These are phyloP conservation scores for Candida orba DNA, from an alignment of 805 yeast genomes.

Conservation along the genomic window DNA sequence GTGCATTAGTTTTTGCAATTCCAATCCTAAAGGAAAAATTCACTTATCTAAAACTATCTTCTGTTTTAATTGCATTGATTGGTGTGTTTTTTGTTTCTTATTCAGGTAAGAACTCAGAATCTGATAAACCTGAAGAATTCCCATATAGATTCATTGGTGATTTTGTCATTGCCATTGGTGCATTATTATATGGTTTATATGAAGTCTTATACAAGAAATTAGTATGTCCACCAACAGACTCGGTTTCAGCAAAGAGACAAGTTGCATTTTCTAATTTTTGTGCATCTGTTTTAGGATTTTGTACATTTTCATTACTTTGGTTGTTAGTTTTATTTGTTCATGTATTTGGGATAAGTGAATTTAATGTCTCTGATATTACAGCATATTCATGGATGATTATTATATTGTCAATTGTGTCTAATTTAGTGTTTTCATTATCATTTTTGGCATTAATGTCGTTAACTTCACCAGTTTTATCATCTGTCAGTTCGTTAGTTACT, in stretches of 20 bases:
- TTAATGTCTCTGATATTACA: constrained; percentile 37
- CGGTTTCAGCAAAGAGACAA: constrained; percentile 59
- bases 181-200: constrained; percentile 71
- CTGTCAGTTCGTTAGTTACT: constrained; percentile 62
- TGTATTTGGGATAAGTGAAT: constrained; percentile 47
- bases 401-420: constrained; percentile 48
- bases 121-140: constrained; percentile 21
- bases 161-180: constrained; percentile 62
- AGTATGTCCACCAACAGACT: constrained; percentile 64
- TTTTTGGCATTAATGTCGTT: constrained; percentile 75
- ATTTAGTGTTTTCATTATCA: constrained; percentile 61
- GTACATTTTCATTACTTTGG: constrained; percentile 45
- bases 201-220: constrained; percentile 76
- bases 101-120: constrained; percentile 24
- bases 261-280: constrained; percentile 75
- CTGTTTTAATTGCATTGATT: constrained; percentile 63
- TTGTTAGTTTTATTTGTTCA: constrained; percentile 42
- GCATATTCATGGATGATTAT: constrained; percentile 35
- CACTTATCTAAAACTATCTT: constrained; percentile 50
- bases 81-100: constrained; percentile 82
- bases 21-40: constrained; percentile 63
- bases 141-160: constrained; percentile 67
- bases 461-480: constrained; percentile 78
- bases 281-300: constrained; percentile 59
- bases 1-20: constrained; percentile 79